Base-by-base conservation (phyloP, 1,284 basidiomycete genomes). In the Nidula niveotomentosa region DNA sequence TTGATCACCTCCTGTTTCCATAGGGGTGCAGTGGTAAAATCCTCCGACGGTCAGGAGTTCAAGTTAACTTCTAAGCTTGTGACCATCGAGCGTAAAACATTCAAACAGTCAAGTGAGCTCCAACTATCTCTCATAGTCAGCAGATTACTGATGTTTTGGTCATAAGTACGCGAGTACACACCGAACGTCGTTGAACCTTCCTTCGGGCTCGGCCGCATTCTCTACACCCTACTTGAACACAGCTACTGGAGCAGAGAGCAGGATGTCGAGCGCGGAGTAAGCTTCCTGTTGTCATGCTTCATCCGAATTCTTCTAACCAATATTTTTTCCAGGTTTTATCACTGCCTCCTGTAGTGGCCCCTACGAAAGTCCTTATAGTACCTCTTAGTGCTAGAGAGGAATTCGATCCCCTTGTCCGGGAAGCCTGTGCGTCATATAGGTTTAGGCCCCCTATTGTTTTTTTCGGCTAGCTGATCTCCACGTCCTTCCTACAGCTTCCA, bases 141-240 rank as follows among this genome's bases (percentile, higher is more conserved):
- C 30, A 30, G 30, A 30, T 30, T 30, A 30, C 45, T 17, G n/a
- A 17, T 23, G 15, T 47, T 30, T 51, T 51, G 52, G 49, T 51
- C 57, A 57, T 56, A 66, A 93, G 94, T 94, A 60, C 92, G 96
- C 64, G 96, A 98, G 74, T 98, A 85, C 73, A 94, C 88, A 49
- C 96, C 96, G 48, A 98, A 98, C 75, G 96, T 99, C 71, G 97
- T 98, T 69, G 96, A 98, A 73, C 96, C 96, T 33, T 99, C 97
- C 15, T 98, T 98, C 73, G 96, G 97, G 63, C 88, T 99, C 64
- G 96, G 96, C 56, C 93, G 96, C 56, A 98, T 99, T 67, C 81
- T 98, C 49, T 98, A 98, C 74, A 88, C 88, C 37, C 78, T 98
- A 52, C 86, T 99, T 49, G 96, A 99, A 74, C 96, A 99, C 79